phyloP scores from a whole-genome alignment of 306 rosid genomes.

The Myrica gale region DNA sequence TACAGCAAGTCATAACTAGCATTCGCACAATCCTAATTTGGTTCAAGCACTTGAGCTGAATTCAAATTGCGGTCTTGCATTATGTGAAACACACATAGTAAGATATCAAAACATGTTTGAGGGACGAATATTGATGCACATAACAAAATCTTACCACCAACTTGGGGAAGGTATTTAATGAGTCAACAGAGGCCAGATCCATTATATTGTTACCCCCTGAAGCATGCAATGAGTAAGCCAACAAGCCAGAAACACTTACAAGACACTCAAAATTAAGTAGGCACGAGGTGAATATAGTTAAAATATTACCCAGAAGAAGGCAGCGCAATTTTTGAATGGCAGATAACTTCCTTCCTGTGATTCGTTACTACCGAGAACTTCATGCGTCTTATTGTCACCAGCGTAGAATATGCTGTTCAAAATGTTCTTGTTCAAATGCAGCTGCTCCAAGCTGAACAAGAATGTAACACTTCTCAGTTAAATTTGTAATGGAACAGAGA shows the following conservation, averaged over 20 bases:
- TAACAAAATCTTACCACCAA: conserved; percentile 65
- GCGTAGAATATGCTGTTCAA: conserved; percentile 66
- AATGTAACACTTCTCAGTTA: conserved; percentile 27
- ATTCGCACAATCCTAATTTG: background rate
- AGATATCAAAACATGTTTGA: background rate
- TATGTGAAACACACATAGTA: background rate
- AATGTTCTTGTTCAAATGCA: conserved; percentile 78
- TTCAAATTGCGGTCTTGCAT: background rate
- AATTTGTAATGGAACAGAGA: conserved; percentile 30
- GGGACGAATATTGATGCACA: conserved; percentile 18
- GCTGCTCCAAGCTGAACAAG: conserved; percentile 89
- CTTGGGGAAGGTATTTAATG: conserved; percentile 69
- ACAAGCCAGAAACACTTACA: conserved; percentile 26
- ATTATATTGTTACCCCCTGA: conserved; percentile 76
- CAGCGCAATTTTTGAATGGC: conserved; percentile 69
- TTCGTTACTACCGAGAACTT: conserved; percentile 34
- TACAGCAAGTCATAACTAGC: background rate
- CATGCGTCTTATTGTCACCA: conserved; percentile 32
- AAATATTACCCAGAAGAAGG: conserved; percentile 77
- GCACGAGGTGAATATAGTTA: conserved; percentile 21
- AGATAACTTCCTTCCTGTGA: conserved; percentile 30
- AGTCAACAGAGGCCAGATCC: conserved; percentile 68
- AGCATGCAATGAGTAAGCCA: conserved; percentile 24
- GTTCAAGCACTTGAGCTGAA: background rate
- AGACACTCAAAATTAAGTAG: conserved; percentile 18